Evolutionary conservation across 495 filamentous ascomycete genomes (phyloP).

Genomic region (Penicillium psychrofluorescens): DNA sequence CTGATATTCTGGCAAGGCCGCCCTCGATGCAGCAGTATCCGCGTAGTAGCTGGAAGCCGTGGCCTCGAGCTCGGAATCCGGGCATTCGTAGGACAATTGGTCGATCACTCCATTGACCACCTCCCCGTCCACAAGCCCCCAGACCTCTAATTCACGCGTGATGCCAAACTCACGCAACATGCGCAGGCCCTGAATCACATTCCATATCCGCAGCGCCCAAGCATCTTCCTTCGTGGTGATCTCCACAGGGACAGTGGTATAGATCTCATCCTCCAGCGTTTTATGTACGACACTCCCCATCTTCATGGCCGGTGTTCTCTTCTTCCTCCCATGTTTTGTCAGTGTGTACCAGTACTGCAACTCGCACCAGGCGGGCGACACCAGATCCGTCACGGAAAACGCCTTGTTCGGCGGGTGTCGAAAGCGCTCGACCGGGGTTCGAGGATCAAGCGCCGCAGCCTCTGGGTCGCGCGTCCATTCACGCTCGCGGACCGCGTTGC

Average conservation of each 20-base stretch:
- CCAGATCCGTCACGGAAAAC: constrained; percentile 84
- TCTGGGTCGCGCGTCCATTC: constrained; percentile 18
- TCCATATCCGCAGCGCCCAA: constrained; percentile 83
- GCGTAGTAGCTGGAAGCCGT: constrained; percentile 30
- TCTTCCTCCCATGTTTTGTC: constrained; percentile 66
- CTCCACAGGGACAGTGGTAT: constrained; percentile 64
- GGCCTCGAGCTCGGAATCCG: constrained; percentile 61
- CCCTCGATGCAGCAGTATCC: constrained; percentile 23
- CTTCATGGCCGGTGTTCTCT: constrained; percentile 74
- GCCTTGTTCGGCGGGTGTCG: constrained; percentile 68
- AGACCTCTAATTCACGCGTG: constrained; percentile 88
- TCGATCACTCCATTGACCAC: constrained; percentile 88
- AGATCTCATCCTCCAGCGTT: constrained; percentile 76
- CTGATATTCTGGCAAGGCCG: constrained; percentile 44
- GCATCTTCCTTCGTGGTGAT: constrained; percentile 71
- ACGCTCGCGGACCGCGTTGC: constrained; percentile 17
- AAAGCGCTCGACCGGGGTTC: constrained; percentile 67
- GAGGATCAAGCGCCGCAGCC: constrained; percentile 23
- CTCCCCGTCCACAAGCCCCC: constrained; percentile 77
- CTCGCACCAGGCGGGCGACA: constrained; percentile 91
- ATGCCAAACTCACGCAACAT: constrained; percentile 69
- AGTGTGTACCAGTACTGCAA: constrained; percentile 87
- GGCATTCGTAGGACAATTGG: constrained; percentile 70
- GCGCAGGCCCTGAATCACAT: constrained; percentile 78
- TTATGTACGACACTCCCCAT: constrained; percentile 71